A percentile compares a stretch with the other conserved stretches of the same genome.
These are phyloP conservation scores for Spathaspora jeffriesii DNA, from an alignment of 1,139 yeast species.

Conservation along the genomic window DNA sequence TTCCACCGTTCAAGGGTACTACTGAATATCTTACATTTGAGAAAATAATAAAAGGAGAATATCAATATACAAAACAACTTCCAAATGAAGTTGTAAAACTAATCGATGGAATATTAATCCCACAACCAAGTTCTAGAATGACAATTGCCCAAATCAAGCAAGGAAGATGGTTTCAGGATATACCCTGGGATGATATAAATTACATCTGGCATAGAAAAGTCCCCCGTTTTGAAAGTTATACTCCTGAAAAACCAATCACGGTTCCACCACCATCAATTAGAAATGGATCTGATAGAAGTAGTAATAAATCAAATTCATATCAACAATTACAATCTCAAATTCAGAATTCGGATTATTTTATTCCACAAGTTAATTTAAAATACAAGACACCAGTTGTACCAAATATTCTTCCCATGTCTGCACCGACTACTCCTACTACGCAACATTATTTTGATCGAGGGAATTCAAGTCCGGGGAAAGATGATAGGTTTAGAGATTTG, in stretches of 20 bases:
- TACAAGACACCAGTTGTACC: neutral
- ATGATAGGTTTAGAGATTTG: neutral
- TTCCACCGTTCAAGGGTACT: conserved; percentile 79
- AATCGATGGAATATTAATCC: conserved; percentile 44
- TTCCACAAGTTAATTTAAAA: conserved; percentile 23
- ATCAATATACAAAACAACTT: conserved; percentile 60
- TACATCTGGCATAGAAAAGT: conserved; percentile 49
- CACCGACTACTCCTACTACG: conserved; percentile 4
- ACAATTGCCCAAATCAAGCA: conserved; percentile 35
- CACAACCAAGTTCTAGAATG: conserved; percentile 45
- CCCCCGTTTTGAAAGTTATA: conserved; percentile 54
- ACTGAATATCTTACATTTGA: conserved; percentile 73
- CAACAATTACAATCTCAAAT: conserved; percentile 46
- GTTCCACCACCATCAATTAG: conserved; percentile 31
- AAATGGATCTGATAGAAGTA: conserved; percentile 38
- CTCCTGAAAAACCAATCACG: conserved; percentile 32
- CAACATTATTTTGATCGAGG: neutral
- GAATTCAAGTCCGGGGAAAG: neutral
- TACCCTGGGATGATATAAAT: conserved; percentile 42
- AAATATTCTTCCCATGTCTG: too few relatives aligned
- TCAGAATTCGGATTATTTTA: conserved; percentile 33
- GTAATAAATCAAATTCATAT: conserved; percentile 39
- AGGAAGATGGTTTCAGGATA: conserved; percentile 39
- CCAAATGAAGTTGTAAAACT: conserved; percentile 49
- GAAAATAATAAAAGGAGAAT: conserved; percentile 53